These are phyloP conservation scores for Royoungia palumana DNA, from an alignment of 768 basidiomycete genomes.

Conservation along the genomic window DNA sequence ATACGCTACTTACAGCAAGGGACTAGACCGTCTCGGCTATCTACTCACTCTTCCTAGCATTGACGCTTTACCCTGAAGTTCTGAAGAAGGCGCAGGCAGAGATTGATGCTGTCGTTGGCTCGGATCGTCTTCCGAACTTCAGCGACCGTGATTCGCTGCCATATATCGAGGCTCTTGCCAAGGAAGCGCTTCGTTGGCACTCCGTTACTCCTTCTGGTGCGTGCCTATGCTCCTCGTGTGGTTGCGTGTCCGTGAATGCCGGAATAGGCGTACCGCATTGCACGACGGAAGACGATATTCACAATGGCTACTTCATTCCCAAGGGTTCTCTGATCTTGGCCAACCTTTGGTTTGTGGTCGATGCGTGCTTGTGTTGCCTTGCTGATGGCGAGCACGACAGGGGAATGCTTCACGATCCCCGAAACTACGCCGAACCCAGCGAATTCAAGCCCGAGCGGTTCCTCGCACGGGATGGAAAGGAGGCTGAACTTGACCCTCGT, in stretches of 20 bases:
- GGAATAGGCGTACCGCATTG: constrained; percentile 42
- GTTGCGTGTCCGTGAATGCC: constrained; percentile 29
- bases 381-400: constrained; percentile 7
- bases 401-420: constrained; percentile 32
- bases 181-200: constrained; percentile 52
- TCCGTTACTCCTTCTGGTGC: constrained; percentile 38
- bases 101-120: constrained; percentile 57
- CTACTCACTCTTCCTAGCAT: constrained; percentile 60
- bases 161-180: constrained; percentile 56
- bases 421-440: constrained; percentile 50
- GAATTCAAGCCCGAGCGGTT: constrained; percentile 61
- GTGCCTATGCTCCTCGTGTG: constrained; percentile 22
- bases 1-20: constrained; percentile 4
- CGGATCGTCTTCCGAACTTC: constrained; percentile 58
- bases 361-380: neutral
- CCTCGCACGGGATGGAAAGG: constrained; percentile 34
- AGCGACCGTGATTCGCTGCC: constrained; percentile 56
- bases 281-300: constrained; percentile 56
- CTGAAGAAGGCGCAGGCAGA: constrained; percentile 60
- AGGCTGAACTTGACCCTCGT: constrained; percentile 55
- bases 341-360: constrained; percentile 18
- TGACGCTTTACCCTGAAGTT: constrained; percentile 54
- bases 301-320: constrained; percentile 60
- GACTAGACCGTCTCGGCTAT: constrained; percentile 58
- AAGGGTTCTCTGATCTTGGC: constrained; percentile 35